phyloP scores from a whole-genome alignment of 192 early-diverging fungal species.

The Coemansia sp. region DNA sequence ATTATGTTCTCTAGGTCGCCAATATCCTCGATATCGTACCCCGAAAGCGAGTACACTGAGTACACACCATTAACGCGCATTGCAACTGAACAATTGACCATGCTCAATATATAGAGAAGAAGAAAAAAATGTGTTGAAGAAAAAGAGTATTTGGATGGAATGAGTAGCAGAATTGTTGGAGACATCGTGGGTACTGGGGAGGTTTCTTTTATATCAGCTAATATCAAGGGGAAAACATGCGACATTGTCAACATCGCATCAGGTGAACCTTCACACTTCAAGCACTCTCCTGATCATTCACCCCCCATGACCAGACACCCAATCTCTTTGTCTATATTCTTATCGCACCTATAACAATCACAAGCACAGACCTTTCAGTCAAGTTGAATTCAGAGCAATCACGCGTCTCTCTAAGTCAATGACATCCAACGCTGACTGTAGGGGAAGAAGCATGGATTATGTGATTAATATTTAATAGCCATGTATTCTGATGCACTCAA shows the following conservation, averaged over 20 bases:
- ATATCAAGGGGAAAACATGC: background rate
- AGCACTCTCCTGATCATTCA: background rate
- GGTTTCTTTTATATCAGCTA: background rate
- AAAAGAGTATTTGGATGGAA: background rate
- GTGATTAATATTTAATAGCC: background rate
- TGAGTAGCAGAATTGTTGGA: background rate
- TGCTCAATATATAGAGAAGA: background rate
- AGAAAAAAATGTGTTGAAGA: background rate
- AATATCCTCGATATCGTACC: background rate
- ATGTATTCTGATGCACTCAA: too few relatives aligned
- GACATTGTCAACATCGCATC: background rate
- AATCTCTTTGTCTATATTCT: background rate
- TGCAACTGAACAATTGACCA: constrained; percentile 1
- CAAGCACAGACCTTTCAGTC: background rate
- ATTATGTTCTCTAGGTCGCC: background rate
- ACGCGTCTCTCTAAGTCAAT: background rate
- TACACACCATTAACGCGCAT: background rate
- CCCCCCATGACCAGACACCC: background rate
- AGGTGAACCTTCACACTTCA: background rate
- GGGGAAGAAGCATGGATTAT: background rate
- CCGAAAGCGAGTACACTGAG: background rate
- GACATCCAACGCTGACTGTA: background rate
- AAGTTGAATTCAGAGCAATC: background rate
- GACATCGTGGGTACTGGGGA: background rate
- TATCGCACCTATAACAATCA: background rate